These are phyloP conservation scores for Voacanga thouarsii DNA, from an alignment of 257 asterid species.

Conservation along the genomic window DNA sequence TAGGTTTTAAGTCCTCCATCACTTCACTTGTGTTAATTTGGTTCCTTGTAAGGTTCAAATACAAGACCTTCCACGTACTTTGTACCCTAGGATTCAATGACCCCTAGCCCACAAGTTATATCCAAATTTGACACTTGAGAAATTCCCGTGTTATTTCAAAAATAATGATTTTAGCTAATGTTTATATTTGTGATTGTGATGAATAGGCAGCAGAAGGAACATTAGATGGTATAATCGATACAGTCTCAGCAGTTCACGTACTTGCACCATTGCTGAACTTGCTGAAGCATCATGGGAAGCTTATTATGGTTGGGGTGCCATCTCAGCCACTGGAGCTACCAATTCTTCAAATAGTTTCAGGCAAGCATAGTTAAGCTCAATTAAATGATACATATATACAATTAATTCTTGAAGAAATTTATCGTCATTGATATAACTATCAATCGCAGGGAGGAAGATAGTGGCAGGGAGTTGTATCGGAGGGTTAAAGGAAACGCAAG, in stretches of 20 bases:
- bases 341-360: conserved; percentile 35
- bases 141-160: not conserved
- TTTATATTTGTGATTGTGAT: not conserved
- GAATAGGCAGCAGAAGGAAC: conserved; percentile 11
- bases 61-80: too few relatives aligned
- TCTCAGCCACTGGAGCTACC: conserved; percentile 55
- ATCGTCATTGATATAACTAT: not conserved
- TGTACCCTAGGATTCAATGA: too few relatives aligned
- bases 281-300: conserved; percentile 48
- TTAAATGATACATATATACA: not conserved
- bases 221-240: conserved; percentile 56
- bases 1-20: not conserved
- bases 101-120: too few relatives aligned
- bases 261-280: conserved; percentile 39
- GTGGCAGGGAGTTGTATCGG: conserved; percentile 26
- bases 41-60: too few relatives aligned
- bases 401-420: too few relatives aligned
- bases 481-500: conserved; percentile 29
- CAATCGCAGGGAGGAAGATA: conserved; percentile 23
- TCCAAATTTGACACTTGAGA: not conserved
- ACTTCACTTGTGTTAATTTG: too few relatives aligned
- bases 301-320: conserved; percentile 58
- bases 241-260: conserved; percentile 49
- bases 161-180: not conserved
- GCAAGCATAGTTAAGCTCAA: conserved; percentile 18